A percentile compares a stretch with the other conserved stretches of the same genome.
These are phyloP conservation scores for Epichloe festucae DNA, from an alignment of 2,329 filamentous ascomycete species.

Conservation along the genomic window DNA sequence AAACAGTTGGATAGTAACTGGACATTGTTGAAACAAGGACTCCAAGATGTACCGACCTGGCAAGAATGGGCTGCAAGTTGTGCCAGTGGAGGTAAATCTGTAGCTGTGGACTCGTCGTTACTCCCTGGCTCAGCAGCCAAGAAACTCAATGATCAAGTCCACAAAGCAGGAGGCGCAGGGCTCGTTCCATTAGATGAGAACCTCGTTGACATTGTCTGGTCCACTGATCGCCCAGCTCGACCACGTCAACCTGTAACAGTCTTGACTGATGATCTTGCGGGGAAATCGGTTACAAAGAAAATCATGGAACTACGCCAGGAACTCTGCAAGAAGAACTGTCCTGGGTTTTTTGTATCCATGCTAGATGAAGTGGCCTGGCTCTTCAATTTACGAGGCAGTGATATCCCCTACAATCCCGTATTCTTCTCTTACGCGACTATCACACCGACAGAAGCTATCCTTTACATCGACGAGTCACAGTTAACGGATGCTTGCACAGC, in stretches of 20 bases:
- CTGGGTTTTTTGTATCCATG: slow-evolving; percentile 86
- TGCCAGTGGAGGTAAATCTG: slow-evolving; percentile 71
- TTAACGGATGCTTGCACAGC: slow-evolving; percentile 53
- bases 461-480: slow-evolving; percentile 78
- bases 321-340: slow-evolving; percentile 75
- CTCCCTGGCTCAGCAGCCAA: slow-evolving; percentile 52
- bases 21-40: slow-evolving; percentile 80
- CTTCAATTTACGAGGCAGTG: slow-evolving; percentile 90
- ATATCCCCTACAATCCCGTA: slow-evolving; percentile 95
- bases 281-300: slow-evolving; percentile 73
- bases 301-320: slow-evolving; percentile 81
- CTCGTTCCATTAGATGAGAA: slow-evolving; percentile 68
- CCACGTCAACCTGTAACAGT: slow-evolving; percentile 66
- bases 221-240: slow-evolving; percentile 52
- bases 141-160: slow-evolving; percentile 75
- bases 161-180: slow-evolving; percentile 69
- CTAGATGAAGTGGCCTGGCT: slow-evolving; percentile 96
- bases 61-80: slow-evolving; percentile 91
- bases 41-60: slow-evolving; percentile 92
- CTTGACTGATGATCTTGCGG: slow-evolving; percentile 59
- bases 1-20: slow-evolving; percentile 89
- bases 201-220: slow-evolving; percentile 87
- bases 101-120: slow-evolving; percentile 82
- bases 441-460: slow-evolving; percentile 60
- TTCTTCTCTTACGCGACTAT: slow-evolving; percentile 95